Base-by-base conservation (phyloP, 768 basidiomycete genomes). In the Grammothele lineata region DNA sequence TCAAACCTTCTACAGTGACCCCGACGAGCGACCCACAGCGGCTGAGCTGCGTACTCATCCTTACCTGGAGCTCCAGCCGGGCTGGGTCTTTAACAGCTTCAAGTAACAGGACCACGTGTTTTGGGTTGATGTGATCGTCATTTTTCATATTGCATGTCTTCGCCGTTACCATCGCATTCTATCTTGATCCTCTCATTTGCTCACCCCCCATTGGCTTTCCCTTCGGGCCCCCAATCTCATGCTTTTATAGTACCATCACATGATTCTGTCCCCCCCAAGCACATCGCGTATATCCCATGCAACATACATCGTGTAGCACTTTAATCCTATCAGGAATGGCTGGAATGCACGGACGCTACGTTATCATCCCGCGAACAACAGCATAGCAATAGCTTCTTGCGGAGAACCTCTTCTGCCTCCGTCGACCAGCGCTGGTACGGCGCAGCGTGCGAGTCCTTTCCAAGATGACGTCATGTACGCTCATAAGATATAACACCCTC, bases 11-110 rank as follows among this genome's bases (percentile, higher is more conserved):
- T 48, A 18, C 49, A 91, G 88, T 52, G 83, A 93, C 60, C 92
- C 92, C 8, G 81, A 87, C 43, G 80, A 89, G 54, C 84, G 93
- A 27, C 87, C 92, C 2, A 80, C 71, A 22, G 87, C 92, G 26
- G 71, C 80, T 27, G 89, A 91, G 59, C 77, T 95, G 48, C 77
- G 86, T 51, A 74, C 74, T 54, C 92, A 96, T 67, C 77, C 77
- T 33, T 96, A 89, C 71, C 77, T 92, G 42, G 69, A 66, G 57
- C 76, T 90, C 48, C 79, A 83, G 48, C 74, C 73, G 38, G 84
- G 76, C 47, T 92, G 90, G 89, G 67, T 70, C 48, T 92, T 92
- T 72, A 78, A 72, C 54, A 81, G 80, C 37, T 67, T 67, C 50
- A 59, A 63, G 52, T 62, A 57, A 57, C 47, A 22, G 37, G 15